Conservation (phyloP, 495 filamentous ascomycete species). For the Podospora tetraspora region DNA sequence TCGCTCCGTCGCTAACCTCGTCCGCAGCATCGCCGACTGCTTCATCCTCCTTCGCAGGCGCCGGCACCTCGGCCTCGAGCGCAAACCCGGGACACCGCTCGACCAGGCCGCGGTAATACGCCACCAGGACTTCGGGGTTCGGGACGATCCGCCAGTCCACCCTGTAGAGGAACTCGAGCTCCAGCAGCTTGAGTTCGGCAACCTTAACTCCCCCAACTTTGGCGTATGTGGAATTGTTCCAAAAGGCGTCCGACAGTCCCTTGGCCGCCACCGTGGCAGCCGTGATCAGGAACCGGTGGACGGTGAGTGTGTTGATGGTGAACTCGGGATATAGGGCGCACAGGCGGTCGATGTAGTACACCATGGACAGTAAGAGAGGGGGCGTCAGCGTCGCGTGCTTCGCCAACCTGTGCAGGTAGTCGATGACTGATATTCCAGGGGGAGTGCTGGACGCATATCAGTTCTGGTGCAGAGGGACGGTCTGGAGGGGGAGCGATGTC, state of each 20-base stretch:
- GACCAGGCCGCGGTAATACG: slow-evolving; percentile 86
- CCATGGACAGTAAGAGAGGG: slow-evolving; percentile 97
- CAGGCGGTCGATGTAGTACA: slow-evolving; percentile 96
- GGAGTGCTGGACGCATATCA: slow-evolving; percentile 57
- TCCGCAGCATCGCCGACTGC: slow-evolving; percentile 21
- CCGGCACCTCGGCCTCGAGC: slow-evolving; percentile 33
- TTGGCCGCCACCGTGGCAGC: slow-evolving; percentile 94
- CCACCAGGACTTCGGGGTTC: slow-evolving; percentile 82
- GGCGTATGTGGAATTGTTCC: slow-evolving; percentile 95
- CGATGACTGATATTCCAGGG: slow-evolving; percentile 85
- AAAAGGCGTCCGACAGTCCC: slow-evolving; percentile 91
- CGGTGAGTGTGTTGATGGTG: slow-evolving; percentile 88
- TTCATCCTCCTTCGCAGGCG: slow-evolving; percentile 17
- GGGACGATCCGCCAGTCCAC: slow-evolving; percentile 97
- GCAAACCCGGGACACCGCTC: slow-evolving; percentile 47
- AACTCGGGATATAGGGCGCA: slow-evolving; percentile 89
- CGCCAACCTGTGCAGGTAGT: slow-evolving; percentile 87
- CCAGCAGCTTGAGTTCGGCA: slow-evolving; percentile 83
- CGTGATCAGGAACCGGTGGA: slow-evolving; percentile 94
- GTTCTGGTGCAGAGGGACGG: slow-evolving; percentile 1
- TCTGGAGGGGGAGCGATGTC: not conserved
- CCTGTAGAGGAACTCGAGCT: slow-evolving; percentile 84
- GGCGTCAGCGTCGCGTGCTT: slow-evolving; percentile 91
- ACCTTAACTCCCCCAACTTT: slow-evolving; percentile 87
- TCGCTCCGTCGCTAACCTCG: slow-evolving; percentile 21